A percentile compares a stretch with the other conserved stretches of the same genome.
phyloP scores from a whole-genome alignment of 768 basidiomycete species.

The Udeniomyces megalosporus region DNA sequence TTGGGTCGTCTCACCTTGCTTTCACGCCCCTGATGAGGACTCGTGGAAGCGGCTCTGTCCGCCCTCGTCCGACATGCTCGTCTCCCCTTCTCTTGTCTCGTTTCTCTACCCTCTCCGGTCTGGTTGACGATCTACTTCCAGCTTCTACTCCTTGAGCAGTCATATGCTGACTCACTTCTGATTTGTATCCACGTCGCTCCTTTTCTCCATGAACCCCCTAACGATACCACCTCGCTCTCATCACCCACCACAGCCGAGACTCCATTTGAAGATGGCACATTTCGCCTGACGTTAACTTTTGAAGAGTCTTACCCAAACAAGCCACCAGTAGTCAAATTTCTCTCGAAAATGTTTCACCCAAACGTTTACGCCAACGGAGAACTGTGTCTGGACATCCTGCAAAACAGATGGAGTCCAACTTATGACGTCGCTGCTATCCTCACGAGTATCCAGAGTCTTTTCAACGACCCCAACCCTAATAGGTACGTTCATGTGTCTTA shows the following conservation, averaged over 20 bases:
- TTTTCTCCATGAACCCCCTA: neutral
- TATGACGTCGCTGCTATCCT: constrained; percentile 98
- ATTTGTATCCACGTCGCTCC: neutral
- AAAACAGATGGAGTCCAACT: constrained; percentile 97
- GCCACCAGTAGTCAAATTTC: constrained; percentile 91
- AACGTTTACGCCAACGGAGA: constrained; percentile 98
- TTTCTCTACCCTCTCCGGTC: neutral
- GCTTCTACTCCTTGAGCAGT: neutral
- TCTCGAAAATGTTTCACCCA: constrained; percentile 93
- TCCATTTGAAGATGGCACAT: constrained; percentile 97
- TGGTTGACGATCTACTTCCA: neutral
- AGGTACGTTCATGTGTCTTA: too few species aligned
- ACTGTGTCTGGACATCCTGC: constrained; percentile 92
- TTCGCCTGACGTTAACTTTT: constrained; percentile 86
- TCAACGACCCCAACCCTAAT: constrained; percentile 96
- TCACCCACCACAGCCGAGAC: constrained; percentile 56
- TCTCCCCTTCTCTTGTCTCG: neutral
- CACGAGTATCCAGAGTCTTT: constrained; percentile 83
- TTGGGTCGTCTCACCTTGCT: too few species aligned
- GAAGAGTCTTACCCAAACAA: constrained; percentile 99
- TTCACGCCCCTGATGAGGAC: too few species aligned
- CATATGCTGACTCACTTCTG: neutral
- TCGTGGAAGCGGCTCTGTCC: too few species aligned
- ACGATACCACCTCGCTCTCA: neutral
- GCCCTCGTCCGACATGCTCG: too few species aligned